Evolutionary conservation across 1,284 basidiomycete species (phyloP), one percentile per base, ranked within the genome.

Genomic region (Sanghuangporus baumii): DNA sequence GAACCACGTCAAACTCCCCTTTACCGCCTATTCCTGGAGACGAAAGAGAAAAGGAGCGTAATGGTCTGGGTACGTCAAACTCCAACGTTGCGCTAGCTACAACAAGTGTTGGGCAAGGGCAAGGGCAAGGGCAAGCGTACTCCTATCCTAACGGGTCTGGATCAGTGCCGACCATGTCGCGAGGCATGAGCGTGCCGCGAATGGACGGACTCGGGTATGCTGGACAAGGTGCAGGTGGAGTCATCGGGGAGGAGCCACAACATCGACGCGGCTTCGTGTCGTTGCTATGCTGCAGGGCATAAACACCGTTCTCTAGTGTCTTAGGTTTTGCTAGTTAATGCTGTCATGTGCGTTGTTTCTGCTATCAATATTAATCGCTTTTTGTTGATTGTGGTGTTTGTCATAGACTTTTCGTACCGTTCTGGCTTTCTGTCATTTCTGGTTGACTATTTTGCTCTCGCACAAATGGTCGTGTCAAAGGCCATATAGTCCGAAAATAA

Each of bases 11-110:
- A 14, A 65, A 65, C 26, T 65, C 63, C 2, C 63, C 63, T 3
- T 41, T 65, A 36, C 63, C 63, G 5, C 63, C 63, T 23, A 57
- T 65, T 43, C 63, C 63, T n/a, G 55, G 58, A 34, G 57, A 59
- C 26, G 57, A 59, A 34, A 48, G 57, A 26, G 51, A 55, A 51
- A 41, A 36, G 23, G 59, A 60, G 20, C 59, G 51, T 4, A 54
- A 46, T 18, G 65, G 59, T 41, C 12, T 59, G 38, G 55, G 55
- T 12, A 56, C 52, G 36, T 59, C 62, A 20, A 64, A 57, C 14
- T 60, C 61, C 34, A 60, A 64, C 37, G 58, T 60, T 31, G 62
- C 62, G 18, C 59, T 64, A 16, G 62, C 59, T 18, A 51, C 47
- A n/a, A 23, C 51, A 11, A 36, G 46, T 34, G 61, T 38, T 36